Conservation (phyloP, 2,329 filamentous ascomycete species). For the Fusarium tricinctum region DNA sequence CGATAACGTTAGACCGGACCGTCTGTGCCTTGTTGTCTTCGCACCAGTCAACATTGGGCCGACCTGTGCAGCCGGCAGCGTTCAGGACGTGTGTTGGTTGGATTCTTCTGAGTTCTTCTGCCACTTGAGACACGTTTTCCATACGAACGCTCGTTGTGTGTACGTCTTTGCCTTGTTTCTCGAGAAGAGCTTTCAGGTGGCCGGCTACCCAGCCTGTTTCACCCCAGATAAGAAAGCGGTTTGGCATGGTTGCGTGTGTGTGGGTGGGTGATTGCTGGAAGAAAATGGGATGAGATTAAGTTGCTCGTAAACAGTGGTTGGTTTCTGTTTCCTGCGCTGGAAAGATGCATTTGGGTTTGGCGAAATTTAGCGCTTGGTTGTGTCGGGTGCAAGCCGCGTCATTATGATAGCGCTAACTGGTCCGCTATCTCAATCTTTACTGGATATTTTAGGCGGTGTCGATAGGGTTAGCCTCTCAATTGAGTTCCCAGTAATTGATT, state of each 20-base stretch:
- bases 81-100: conserved; percentile 77
- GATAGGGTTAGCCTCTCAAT: no score
- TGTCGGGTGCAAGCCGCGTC: no score
- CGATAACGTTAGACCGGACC: conserved; percentile 76
- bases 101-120: conserved; percentile 68
- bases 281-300: not conserved
- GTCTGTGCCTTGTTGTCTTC: conserved; percentile 78
- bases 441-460: not conserved
- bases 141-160: conserved; percentile 73
- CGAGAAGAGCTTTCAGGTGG: conserved; percentile 71
- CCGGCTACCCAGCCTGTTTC: conserved; percentile 73
- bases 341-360: not conserved
- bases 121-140: conserved; percentile 69
- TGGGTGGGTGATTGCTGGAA: not conserved
- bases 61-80: conserved; percentile 74
- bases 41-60: conserved; percentile 25
- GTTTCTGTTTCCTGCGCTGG: no score
- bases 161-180: conserved; percentile 72
- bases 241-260: not conserved
- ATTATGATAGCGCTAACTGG: no score
- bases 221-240: conserved; percentile 70
- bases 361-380: not conserved
- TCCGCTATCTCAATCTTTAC: not conserved
- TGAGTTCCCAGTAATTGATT: no score
- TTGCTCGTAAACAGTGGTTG: not conserved